Evolutionary conservation across 2,329 filamentous ascomycete genomes (phyloP).

Genomic region (Fusarium neocosmosporiellum): DNA sequence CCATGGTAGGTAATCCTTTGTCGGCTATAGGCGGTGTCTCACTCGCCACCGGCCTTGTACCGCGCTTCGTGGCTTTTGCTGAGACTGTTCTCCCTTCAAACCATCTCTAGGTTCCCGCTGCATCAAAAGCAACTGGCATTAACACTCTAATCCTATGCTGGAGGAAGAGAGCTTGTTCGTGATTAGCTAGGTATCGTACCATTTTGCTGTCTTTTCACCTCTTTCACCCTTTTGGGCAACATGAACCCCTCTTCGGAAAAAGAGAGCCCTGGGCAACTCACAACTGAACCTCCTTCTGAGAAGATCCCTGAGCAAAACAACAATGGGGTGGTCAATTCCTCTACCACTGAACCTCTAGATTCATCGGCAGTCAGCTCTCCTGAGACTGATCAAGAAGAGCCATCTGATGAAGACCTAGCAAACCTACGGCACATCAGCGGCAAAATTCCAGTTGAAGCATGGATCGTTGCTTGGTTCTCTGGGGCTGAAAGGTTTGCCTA

Average conservation of each 20-base stretch:
- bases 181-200: neutral
- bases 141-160: neutral
- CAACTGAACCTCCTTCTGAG: neutral
- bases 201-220: neutral
- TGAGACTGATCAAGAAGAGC: neutral
- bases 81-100: neutral
- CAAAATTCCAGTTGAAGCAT: neutral
- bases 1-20: neutral
- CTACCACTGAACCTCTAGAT: neutral
- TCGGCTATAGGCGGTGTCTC: neutral
- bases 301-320: neutral
- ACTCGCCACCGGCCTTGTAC: neutral
- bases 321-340: neutral
- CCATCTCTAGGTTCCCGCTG: neutral
- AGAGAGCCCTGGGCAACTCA: neutral
- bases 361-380: neutral
- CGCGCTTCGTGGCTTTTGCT: neutral
- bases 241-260: neutral
- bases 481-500: constrained; percentile 2
- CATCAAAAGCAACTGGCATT: neutral
- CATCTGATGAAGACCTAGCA: neutral
- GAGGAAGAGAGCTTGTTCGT: neutral
- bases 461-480: constrained; percentile 2
- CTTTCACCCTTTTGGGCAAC: neutral
- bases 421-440: neutral